phyloP scores from a whole-genome alignment of 148 eudicot genomes.

The Spergularia bocconei region DNA sequence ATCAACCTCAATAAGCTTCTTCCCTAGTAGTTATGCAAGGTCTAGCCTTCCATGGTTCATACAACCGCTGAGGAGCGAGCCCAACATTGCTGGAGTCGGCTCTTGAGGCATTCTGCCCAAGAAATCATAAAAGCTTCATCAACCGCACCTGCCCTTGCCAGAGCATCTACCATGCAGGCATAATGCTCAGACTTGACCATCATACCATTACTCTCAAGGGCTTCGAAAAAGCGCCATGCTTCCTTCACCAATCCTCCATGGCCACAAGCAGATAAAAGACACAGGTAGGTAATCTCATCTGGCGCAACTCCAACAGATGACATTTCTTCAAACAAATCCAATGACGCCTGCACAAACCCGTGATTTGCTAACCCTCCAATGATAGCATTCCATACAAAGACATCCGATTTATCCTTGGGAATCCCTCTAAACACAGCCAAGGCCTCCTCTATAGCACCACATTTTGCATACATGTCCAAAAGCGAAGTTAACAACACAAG shows the following conservation, averaged over 20 bases:
- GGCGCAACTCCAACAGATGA: slow-evolving; percentile 42
- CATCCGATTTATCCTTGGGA: slow-evolving; percentile 47
- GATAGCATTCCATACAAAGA: slow-evolving; percentile 77
- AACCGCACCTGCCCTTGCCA: slow-evolving; percentile 76
- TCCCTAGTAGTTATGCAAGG: slow-evolving; percentile 76
- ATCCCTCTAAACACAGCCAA: slow-evolving; percentile 54
- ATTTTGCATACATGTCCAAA: slow-evolving; percentile 92
- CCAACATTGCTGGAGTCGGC: slow-evolving; percentile 71
- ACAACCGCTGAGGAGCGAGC: slow-evolving; percentile 78
- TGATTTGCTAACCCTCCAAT: slow-evolving; percentile 91
- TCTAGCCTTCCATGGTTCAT: slow-evolving; percentile 62
- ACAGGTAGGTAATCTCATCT: slow-evolving; percentile 79
- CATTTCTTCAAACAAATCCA: slow-evolving; percentile 64
- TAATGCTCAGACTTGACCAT: slow-evolving; percentile 68
- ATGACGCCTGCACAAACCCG: slow-evolving; percentile 53
- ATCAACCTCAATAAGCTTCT: slow-evolving; percentile 71
- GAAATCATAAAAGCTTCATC: slow-evolving; percentile 62
- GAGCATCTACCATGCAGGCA: slow-evolving; percentile 80
- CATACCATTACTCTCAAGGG: slow-evolving; percentile 46
- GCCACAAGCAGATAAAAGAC: slow-evolving; percentile 73
- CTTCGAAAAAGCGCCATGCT: slow-evolving; percentile 61
- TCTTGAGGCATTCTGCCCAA: slow-evolving; percentile 49
- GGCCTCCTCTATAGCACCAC: slow-evolving; percentile 78
- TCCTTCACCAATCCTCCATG: slow-evolving; percentile 79
- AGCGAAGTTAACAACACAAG: slow-evolving; percentile 64